Base-by-base conservation (phyloP, 768 basidiomycete genomes). In the Leccinum broughii region DNA sequence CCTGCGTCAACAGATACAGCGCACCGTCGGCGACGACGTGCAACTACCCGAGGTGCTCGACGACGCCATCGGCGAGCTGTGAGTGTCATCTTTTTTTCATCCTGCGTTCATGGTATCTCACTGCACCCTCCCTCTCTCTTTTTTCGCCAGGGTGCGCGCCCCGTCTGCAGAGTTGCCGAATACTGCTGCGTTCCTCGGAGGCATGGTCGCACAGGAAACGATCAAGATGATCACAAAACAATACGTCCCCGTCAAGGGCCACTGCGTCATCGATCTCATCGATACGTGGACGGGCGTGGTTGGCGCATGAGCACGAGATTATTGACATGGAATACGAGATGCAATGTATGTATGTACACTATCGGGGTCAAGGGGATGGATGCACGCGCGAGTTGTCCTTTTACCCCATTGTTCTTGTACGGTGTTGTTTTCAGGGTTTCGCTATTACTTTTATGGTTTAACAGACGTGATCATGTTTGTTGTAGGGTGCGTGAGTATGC, bases 181-280 rank as follows among this genome's bases (percentile, higher is more conserved):
- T 64, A 95, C 88, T 2, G 93, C 96, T 0, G 95, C 95, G 2
- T 86, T 98, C 68, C 78, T 98, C 1, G 97, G 97, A 1, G 97
- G 97, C 3, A 74, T 98, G 37, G 89, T 98, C 20, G 94, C 95
- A 26, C 97, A 99, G 67, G 97, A 99, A 71, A 87, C 88, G 6
- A 98, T 98, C 81, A 98, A 99, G 82, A 82, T 98, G 76, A 89
- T 96, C 68, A 99, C 96, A 59, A 87, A 86, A 68, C 97, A 99
- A 75, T 99, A 99, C 71, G 83, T 95, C 14, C 95, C 97, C 8
- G 83, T 96, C 63, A 85, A 89, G 62, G 92, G 93, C 14, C 89
- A 88, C 64, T 92, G 90, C 66, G 81, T 93, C 24, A 78, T 96
- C 52, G 95, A 98, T 76, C 81, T 97, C 62, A 81, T 93, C 30